These are phyloP conservation scores for Coccomyxa sp. DNA, from an alignment of 139 green algal genomes.

Conservation along the genomic window DNA sequence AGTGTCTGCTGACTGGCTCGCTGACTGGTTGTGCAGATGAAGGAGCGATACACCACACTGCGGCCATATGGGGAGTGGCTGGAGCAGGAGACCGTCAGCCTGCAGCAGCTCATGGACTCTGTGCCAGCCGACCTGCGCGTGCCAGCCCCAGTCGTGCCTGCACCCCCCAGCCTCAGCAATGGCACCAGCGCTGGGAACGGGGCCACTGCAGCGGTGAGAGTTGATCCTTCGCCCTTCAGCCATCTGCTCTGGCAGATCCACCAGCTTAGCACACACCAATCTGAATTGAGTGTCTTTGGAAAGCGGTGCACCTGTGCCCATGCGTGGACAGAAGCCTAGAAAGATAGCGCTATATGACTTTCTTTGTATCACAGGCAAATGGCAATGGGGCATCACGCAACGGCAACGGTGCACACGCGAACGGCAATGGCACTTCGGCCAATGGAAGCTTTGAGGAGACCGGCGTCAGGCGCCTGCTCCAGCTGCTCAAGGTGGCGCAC, in stretches of 20 bases:
- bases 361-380: conserved; percentile 10
- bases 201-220: no score
- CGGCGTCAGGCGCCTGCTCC: conserved; percentile 26
- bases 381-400: conserved; percentile 31
- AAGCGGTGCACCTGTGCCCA: no score
- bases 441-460: not conserved
- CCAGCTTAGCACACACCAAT: no score
- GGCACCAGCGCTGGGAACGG: not conserved
- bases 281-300: no score
- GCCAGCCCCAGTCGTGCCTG: conserved; percentile 16
- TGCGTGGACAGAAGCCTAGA: no score
- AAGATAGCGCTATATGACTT: not conserved
- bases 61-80: conserved; percentile 88
- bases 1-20: no score
- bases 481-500: conserved; percentile 22
- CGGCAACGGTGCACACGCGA: conserved; percentile 3
- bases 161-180: not conserved
- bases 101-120: conserved; percentile 57
- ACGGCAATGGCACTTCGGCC: not conserved
- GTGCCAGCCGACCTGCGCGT: conserved; percentile 17
- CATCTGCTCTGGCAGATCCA: no score
- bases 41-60: conserved; percentile 56
- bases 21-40: conserved; percentile 40
- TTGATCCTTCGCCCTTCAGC: no score
- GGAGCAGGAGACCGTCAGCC: conserved; percentile 54